Percentiles rank a stretch among this genome's conserved stretches.
Conservation (phyloP, 2,329 filamentous ascomycete genomes). For the Cladosporium sp. region DNA sequence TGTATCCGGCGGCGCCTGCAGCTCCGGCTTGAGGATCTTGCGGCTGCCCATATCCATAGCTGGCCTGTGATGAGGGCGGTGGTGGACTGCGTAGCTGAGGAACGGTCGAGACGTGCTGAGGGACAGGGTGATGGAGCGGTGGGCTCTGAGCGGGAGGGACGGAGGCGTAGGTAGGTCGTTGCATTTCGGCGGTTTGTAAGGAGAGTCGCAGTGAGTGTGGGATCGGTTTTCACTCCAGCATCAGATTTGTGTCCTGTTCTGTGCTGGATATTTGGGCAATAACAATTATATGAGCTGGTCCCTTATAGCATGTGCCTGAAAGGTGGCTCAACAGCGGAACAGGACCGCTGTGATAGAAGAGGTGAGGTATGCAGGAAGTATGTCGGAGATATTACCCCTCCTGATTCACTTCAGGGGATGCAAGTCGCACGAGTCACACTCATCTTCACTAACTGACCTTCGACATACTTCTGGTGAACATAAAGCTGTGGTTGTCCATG, state of each 20-base stretch:
- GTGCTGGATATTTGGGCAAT: neutral
- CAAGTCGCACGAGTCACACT: too few species aligned
- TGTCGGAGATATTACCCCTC: too few species aligned
- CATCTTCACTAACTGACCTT: too few species aligned
- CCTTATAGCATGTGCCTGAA: too few species aligned
- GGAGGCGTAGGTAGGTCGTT: conserved; percentile 73
- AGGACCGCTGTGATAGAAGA: too few species aligned
- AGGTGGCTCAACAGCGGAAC: too few species aligned
- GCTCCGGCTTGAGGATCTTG: conserved; percentile 39
- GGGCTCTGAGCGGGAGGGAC: conserved; percentile 73
- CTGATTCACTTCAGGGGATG: too few species aligned
- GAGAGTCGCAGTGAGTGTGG: neutral
- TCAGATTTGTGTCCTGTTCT: neutral
- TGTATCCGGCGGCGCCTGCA: conserved; percentile 13
- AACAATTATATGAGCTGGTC: neutral
- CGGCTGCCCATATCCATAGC: conserved; percentile 56
- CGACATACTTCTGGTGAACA: too few species aligned
- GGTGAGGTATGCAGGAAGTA: too few species aligned
- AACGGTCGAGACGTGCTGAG: conserved; percentile 96
- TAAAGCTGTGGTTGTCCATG: too few species aligned
- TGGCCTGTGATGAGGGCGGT: conserved; percentile 62
- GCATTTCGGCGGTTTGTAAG: conserved; percentile 57
- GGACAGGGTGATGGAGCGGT: conserved; percentile 92
- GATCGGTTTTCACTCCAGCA: neutral
- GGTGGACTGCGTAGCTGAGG: conserved; percentile 94